Percentiles rank a stretch among this genome's conserved stretches.
These are phyloP conservation scores for Stemphylium beticola DNA, from an alignment of 2,329 filamentous ascomycete species.

Conservation along the genomic window DNA sequence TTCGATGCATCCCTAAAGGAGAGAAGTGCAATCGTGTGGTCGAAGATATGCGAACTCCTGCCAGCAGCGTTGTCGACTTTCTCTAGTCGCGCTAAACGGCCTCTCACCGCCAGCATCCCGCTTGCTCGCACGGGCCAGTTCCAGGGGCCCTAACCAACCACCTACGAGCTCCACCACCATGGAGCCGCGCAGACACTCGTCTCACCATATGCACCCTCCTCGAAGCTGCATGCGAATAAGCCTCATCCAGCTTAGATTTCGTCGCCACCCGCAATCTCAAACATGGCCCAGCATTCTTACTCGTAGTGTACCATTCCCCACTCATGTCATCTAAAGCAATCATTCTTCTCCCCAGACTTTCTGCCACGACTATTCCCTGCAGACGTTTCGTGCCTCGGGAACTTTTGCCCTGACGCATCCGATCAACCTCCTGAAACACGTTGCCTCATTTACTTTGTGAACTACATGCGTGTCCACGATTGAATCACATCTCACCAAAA, in stretches of 20 bases:
- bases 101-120: constrained; percentile 34
- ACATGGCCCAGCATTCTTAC: constrained; percentile 11
- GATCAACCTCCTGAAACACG: not conserved
- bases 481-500: too few relatives aligned
- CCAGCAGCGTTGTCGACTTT: constrained; percentile 27
- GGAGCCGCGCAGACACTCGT: constrained; percentile 21
- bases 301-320: constrained; percentile 8
- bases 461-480: not conserved
- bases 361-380: not conserved
- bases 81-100: constrained; percentile 21
- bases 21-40: constrained; percentile 12
- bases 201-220: constrained; percentile 24
- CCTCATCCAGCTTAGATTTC: not conserved
- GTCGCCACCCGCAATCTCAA: not conserved
- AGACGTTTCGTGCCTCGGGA: constrained; percentile 14
- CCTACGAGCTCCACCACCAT: not conserved
- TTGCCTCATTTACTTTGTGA: not conserved
- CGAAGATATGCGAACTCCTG: constrained; percentile 12
- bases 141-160: constrained; percentile 25
- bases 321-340: constrained; percentile 4
- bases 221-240: constrained; percentile 13
- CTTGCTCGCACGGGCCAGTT: constrained; percentile 20
- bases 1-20: constrained; percentile 31
- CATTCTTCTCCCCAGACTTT: constrained; percentile 4
- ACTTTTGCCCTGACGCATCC: constrained; percentile 3